Evolutionary conservation across 1,139 yeast species (phyloP).

Genomic region (Yamadazyma blattariae): DNA sequence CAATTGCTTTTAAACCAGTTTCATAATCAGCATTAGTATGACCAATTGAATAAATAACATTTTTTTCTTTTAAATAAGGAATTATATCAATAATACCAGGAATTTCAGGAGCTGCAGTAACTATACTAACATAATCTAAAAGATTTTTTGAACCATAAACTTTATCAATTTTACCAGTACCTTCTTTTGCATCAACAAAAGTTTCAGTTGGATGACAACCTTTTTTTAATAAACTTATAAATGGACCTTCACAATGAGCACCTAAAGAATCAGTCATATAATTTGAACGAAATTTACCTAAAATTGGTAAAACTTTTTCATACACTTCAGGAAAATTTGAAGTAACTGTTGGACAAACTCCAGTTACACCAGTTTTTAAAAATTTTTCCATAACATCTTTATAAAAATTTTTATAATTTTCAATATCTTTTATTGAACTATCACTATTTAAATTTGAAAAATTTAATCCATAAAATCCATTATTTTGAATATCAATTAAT

Average conservation of each 20-base stretch:
- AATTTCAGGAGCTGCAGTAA: slow-evolving; percentile 65
- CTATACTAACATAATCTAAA: slow-evolving; percentile 43
- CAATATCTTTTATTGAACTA: slow-evolving; percentile 35
- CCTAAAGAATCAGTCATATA: slow-evolving; percentile 54
- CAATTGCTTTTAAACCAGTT: slow-evolving; percentile 49
- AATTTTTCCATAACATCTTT: slow-evolving; percentile 48
- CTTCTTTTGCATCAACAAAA: slow-evolving; percentile 46
- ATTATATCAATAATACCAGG: slow-evolving; percentile 53
- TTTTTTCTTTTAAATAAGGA: slow-evolving; percentile 32
- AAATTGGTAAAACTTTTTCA: slow-evolving; percentile 46
- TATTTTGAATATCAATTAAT: slow-evolving; percentile 58
- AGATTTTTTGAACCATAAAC: slow-evolving; percentile 48
- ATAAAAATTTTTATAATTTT: slow-evolving; percentile 30
- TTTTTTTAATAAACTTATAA: slow-evolving; percentile 51
- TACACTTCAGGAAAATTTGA: slow-evolving; percentile 55
- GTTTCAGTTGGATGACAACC: slow-evolving; percentile 65
- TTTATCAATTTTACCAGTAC: slow-evolving; percentile 32
- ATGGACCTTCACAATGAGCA: slow-evolving; percentile 68
- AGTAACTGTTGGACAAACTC: slow-evolving; percentile 60
- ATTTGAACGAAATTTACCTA: slow-evolving; percentile 33
- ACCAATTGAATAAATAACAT: slow-evolving; percentile 52
- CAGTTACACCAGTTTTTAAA: slow-evolving; percentile 55
- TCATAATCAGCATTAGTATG: slow-evolving; percentile 53
- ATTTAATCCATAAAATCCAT: slow-evolving; percentile 61
- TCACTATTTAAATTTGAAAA: slow-evolving; percentile 40